Conservation (phyloP, 106 monocot genomes). For the Agapanthus africanus region DNA sequence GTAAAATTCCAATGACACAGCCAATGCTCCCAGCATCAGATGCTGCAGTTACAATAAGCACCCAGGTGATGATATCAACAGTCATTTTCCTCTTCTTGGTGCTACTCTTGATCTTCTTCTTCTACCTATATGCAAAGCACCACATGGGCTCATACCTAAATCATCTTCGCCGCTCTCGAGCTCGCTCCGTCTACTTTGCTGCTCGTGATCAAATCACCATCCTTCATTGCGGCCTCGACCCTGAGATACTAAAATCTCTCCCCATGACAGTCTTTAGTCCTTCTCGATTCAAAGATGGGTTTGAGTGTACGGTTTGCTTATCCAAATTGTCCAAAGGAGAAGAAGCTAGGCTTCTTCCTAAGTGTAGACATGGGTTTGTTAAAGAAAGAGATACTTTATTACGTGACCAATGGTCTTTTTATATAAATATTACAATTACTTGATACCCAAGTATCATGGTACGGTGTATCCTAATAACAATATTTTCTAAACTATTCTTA, state of each 20-base stretch:
- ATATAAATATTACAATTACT: too few relatives aligned
- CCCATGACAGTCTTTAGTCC: constrained; percentile 4
- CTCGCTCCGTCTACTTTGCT: background rate
- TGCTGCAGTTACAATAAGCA: constrained; percentile 4
- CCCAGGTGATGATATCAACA: constrained; percentile 23
- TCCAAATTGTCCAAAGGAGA: constrained; percentile 22
- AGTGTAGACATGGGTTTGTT: constrained; percentile 21
- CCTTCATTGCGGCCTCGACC: constrained; percentile 14
- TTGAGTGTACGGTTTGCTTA: constrained; percentile 32
- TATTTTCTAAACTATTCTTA: too few relatives aligned
- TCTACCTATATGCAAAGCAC: constrained; percentile 29
- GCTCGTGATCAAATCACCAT: background rate
- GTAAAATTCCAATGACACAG: too few relatives aligned
- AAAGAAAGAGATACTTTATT: too few relatives aligned
- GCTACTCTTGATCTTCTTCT: constrained; percentile 20
- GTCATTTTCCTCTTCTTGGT: constrained; percentile 28
- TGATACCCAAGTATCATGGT: too few relatives aligned
- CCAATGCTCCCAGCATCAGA: background rate
- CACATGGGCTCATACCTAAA: background rate
- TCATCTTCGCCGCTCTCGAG: background rate
- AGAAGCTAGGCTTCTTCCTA: constrained; percentile 33
- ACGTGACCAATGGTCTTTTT: too few relatives aligned
- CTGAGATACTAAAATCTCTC: constrained; percentile 12
- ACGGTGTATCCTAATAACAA: too few relatives aligned
- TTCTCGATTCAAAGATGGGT: constrained; percentile 1